Evolutionary conservation across 768 basidiomycete genomes (phyloP), one percentile per base, ranked within the genome.

Genomic region (Jaapia argillacea): DNA sequence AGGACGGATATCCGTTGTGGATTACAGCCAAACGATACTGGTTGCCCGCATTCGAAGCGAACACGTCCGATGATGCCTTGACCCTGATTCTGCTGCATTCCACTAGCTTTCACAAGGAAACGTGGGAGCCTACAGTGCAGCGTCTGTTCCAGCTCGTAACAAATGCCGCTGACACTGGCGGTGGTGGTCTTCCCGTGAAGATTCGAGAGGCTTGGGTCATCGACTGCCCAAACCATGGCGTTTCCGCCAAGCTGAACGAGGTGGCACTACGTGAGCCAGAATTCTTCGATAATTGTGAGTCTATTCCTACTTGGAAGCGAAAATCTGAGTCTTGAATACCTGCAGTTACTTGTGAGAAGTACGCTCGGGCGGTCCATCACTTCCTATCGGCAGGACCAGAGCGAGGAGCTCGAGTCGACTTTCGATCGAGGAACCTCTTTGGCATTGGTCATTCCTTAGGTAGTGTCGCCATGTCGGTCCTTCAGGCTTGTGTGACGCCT

Each of bases 41-140:
- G 28, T 33, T 33, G 28, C 28, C 28, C 28, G 10, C 10, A 16
- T 33, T 33, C 28, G 28, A 33, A 33, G 10, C 28, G 16, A 33
- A 33, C 28, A 33, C 16, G 10, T 10, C 10, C 20, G 63, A 61
- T 4, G 59, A 68, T 26, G 77, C 71, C 4, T 54, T 73, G 45
- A 81, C 80, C 0, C 63, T 82, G 25, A 60, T 83, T 24, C 53
- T 80, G n/a, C 61, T 81, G 2, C 81, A 84, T 55, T 75, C 79
- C 3, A 83, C 81, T 2, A 79, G 80, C 55, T 84, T 80, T 51
- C 81, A 81, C 62, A 83, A 83, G 56, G 81, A 85, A 60, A 77
- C 73, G 2, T 84, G 78, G 79, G 77, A 81, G 48, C 78, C 81
- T 1, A 69, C 72, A 3, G 49, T 84, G 12, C 64, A 66, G 20